These are phyloP conservation scores for Arctium minus DNA, from an alignment of 129 eudicot species.

Conservation along the genomic window DNA sequence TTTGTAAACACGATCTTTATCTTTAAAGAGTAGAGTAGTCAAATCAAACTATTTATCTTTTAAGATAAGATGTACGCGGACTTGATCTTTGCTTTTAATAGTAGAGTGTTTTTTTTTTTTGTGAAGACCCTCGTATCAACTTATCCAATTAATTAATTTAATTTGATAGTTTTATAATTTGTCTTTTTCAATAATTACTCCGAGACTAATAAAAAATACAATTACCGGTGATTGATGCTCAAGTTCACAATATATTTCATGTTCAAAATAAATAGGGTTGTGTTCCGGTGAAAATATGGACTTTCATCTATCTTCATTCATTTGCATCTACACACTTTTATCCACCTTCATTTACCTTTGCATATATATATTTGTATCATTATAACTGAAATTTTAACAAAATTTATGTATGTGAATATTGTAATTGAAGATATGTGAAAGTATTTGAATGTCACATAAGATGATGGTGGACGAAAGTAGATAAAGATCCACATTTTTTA, in stretches of 20 bases:
- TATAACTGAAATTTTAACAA: background rate
- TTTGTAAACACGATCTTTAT: too few relatives aligned
- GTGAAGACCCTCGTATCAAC: background rate
- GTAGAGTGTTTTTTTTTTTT: background rate
- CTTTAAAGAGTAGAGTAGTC: background rate
- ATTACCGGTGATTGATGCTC: background rate
- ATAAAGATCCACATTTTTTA: background rate
- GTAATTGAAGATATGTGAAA: background rate
- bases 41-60: too few relatives aligned
- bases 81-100: too few relatives aligned
- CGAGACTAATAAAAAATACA: background rate
- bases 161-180: too few relatives aligned
- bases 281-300: background rate
- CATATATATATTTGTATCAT: too few relatives aligned
- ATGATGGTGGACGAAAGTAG: background rate
- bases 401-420: too few relatives aligned
- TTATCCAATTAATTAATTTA: too few relatives aligned
- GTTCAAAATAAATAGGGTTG: background rate
- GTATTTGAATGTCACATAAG: background rate
- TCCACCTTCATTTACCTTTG: background rate
- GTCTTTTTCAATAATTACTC: too few relatives aligned
- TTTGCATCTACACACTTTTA: background rate
- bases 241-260: background rate
- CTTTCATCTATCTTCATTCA: background rate
- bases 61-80: background rate